These are phyloP conservation scores for Botrytis hyacinthi DNA, from an alignment of 2,329 filamentous ascomycete genomes.

Conservation along the genomic window DNA sequence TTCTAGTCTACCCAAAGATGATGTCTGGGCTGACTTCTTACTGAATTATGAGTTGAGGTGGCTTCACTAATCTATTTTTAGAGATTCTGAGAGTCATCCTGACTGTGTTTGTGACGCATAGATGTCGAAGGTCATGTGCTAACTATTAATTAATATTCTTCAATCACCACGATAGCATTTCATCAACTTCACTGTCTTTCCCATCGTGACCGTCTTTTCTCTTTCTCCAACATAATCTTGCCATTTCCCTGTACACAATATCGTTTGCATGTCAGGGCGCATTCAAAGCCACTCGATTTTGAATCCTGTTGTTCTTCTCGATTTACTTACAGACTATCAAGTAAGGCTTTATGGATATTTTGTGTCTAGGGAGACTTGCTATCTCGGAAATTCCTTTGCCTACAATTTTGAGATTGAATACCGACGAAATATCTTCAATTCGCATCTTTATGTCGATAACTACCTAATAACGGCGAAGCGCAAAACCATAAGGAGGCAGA, in stretches of 20 bases:
- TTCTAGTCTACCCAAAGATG: constrained; percentile 26
- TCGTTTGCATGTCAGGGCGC: too few species aligned
- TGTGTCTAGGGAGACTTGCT: neutral
- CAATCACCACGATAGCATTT: neutral
- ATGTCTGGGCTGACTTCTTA: neutral
- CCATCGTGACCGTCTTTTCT: neutral
- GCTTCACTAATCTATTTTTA: neutral
- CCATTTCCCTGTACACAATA: neutral
- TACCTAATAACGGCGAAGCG: neutral
- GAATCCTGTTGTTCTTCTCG: neutral
- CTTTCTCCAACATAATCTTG: neutral
- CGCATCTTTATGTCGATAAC: neutral
- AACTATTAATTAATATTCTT: neutral
- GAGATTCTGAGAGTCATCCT: neutral
- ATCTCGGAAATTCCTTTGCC: neutral
- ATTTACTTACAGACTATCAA: neutral
- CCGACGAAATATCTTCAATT: too few species aligned
- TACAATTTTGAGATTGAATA: neutral
- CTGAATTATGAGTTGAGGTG: neutral
- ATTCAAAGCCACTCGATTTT: neutral
- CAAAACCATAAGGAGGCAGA: neutral
- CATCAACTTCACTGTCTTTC: neutral
- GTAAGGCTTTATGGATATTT: neutral
- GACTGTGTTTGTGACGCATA: neutral
- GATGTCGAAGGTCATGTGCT: neutral